Base-by-base conservation (phyloP, 2,329 filamentous ascomycete species). In the Pseudocercospora fijiensis region DNA sequence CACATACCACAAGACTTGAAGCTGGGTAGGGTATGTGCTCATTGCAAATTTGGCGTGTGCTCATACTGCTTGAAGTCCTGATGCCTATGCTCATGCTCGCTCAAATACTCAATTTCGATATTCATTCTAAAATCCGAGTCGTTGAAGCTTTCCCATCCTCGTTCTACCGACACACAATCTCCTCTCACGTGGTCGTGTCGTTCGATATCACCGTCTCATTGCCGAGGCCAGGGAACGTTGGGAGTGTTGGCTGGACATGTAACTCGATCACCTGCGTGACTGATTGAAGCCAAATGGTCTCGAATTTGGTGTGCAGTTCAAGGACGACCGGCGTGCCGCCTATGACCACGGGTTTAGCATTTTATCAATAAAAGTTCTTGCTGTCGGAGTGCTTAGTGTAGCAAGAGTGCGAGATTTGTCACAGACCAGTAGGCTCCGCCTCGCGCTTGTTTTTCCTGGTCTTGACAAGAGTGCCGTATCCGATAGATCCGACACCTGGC, bases 401-500 rank as follows among this genome's bases (percentile, higher is more conserved):
- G 18, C 16, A 20, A 28, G 27, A 22, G n/a, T n/a, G n/a, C 26
- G 45, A 22, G 18, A 11, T 41, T 24, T 28, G 41, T 56, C 53
- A 56, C 53, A 27, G 28, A 51, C 33, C 51, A 13, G 60, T 58
- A 37, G 60, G 60, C 37, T 27, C 52, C 43, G 10, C 55, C n/a
- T 51, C 60, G 10, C 60, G 43, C 53, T 58, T 62, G 37, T 41
- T 41, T 16, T 55, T 59, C 33, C 58, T 56, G 16, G 49, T 41
- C 55, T 57, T 57, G 30, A 20, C 11, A 11, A 64, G 16, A 2
- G 62, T 75, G n/a, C 74, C 74, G 16, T 70, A 61, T 43, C 74
- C 74, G 26, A 76, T 73, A 1, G 47, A 18, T 16, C 74, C 75
- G 3, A 37, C 53, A 11, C 60, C 66, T 0, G 74, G 66, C 1